Percentiles rank a stretch among this genome's conserved stretches.
Conservation (phyloP, 306 rosid species). For the Cucumis sativus region Cucumber_9930_V3 NC_026660.2:5455001-5455500, state of each 20-base stretch:
- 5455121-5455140: not conserved
- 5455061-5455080: not conserved
- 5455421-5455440: not conserved
- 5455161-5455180: not conserved
- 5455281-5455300: not conserved
- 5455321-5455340: not conserved
- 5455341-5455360: not conserved
- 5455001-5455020: not conserved
- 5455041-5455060: not conserved
- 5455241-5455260: not conserved
- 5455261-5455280: not conserved
- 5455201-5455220: not conserved
- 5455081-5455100: not conserved
- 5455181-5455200: not conserved
- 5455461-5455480: not conserved
- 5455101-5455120: not conserved
- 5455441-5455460: not conserved
- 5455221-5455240: constrained; percentile 1
- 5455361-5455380: not conserved
- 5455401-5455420: not conserved
- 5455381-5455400: not conserved
- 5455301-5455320: not conserved
- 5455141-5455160: not conserved
- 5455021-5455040: not conserved
- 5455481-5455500: not conserved